Evolutionary conservation across 805 yeast genomes (phyloP), one percentile per base, ranked within the genome.

Genomic region (Pichia kluyveri): DNA sequence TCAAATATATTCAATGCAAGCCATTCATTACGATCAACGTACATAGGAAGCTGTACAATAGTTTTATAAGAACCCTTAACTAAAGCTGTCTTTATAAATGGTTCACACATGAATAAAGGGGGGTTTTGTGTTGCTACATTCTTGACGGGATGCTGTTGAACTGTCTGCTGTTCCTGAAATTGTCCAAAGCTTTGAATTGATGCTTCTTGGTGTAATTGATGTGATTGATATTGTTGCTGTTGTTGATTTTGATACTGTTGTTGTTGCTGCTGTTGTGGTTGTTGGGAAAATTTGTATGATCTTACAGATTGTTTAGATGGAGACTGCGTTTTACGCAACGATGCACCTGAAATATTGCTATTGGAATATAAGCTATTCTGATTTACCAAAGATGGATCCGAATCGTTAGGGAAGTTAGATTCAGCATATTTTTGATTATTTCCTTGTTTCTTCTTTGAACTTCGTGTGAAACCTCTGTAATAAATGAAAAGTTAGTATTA

Each of bases 1-100:
- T 93, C 99, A 65, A 90, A 90, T 8, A 87, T 80, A 63, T 89
- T 93, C 48, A 93, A 75, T 1, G 98, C 96, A 17, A 93, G 72
- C 99, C 99, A 93, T 64, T 93, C 99, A 47, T 89, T 86, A 51
- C 79, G 75, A 60, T 93, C 98, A 12, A 95, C 97, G 61, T 91
- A 91, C 61, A 87, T 88, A 18, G 99, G 99, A 23, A 88, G 71
- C 60, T 87, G 96, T 1, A 93, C 97, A 54, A 93, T 93, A 1
- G 99, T 90, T 60, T 86, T 89, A 70, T 89, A 93, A 0, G 96
- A 86, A 17, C 99, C 99, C 61, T 91, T 93, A 18, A 95, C 99
- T 36, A 93, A 70, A 0, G 98, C 95, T 0, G 97, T 87, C 52
- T 90, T 82, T 6, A 90, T 93, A 63, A 86, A 93, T 14, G 97